Evolutionary conservation across 768 basidiomycete genomes (phyloP).

Genomic region (Termitomyces sp.): DNA sequence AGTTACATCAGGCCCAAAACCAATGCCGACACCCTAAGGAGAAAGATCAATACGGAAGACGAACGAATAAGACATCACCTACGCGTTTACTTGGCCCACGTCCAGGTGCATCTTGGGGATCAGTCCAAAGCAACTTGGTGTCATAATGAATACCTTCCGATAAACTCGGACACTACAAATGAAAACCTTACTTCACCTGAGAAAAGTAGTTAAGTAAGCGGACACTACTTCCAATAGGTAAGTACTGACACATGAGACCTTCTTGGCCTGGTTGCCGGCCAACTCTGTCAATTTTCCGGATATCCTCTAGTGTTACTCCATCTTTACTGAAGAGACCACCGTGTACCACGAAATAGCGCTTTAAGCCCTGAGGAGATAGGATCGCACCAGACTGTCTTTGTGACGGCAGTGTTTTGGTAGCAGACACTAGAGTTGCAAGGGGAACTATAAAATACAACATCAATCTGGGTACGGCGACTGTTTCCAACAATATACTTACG

Average conservation of each 20-base stretch:
- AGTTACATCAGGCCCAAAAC: slow-evolving; percentile 95
- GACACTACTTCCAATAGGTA: neutral
- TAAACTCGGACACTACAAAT: neutral
- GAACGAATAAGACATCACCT: slow-evolving; percentile 20
- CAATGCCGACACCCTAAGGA: slow-evolving; percentile 83
- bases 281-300: slow-evolving; percentile 81
- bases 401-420: slow-evolving; percentile 53
- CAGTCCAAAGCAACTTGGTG: slow-evolving; percentile 85
- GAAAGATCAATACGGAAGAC: slow-evolving; percentile 11
- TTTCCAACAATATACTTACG: slow-evolving; percentile 41
- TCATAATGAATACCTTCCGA: neutral
- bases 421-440: slow-evolving; percentile 77
- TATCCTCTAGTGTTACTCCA: slow-evolving; percentile 89
- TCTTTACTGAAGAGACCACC: slow-evolving; percentile 96
- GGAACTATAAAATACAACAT: slow-evolving; percentile 55
- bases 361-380: slow-evolving; percentile 73
- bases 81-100: slow-evolving; percentile 96
- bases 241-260: slow-evolving; percentile 85
- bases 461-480: neutral
- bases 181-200: slow-evolving; percentile 54
- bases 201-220: slow-evolving; percentile 10
- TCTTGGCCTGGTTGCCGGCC: slow-evolving; percentile 91
- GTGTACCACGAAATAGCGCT: slow-evolving; percentile 93
- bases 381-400: slow-evolving; percentile 47
- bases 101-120: slow-evolving; percentile 84